Evolutionary conservation across 2,329 filamentous ascomycete genomes (phyloP), one percentile per base, ranked within the genome.

Genomic region (Sporothrix brunneoviolacea): DNA sequence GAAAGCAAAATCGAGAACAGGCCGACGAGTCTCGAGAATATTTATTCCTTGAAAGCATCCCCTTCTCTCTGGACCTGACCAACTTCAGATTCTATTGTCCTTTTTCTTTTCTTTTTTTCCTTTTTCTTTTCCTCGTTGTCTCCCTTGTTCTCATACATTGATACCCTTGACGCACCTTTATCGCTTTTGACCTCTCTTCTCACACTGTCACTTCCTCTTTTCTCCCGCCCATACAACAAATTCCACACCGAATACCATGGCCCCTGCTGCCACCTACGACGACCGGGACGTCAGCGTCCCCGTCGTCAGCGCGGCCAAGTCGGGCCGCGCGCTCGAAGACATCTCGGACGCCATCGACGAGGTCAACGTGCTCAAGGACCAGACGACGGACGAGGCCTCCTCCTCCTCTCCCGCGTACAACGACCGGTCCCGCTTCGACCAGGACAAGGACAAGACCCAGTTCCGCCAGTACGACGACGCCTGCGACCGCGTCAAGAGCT

Each of bases 401-500:
- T n/a, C n/a, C n/a, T n/a, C n/a, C n/a, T n/a, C n/a, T n/a, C 39
- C 44, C 4, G 49, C 36, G 27, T 62, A 54, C 42, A 48, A 59
- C 39, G 57, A 54, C 6, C 38, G 33, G 30, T 60, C 60, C 30
- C 44, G 52, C 37, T 67, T 67, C 50, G 64, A 67, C 58, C 40
- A 56, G 8, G 57, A 55, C 2, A 68, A 66, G 54, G 64, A 68
- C 61, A 65, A 65, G 58, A 51, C 61, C 0, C 51, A 58, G 36
- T 68, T 68, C 56, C 61, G 90, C 30, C 84, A 93, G 64, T 95
- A 91, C 69, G 83, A 89, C 60, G 82, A 83, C 15, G 88, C 89
- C 37, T 88, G 85, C 70, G 85, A 89, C 69, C 80, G 87, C 45
- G 88, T 95, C 66, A 90, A 90, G 74, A 79, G 77, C 72, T 94